Base-by-base conservation (phyloP, 768 basidiomycete species). In the Rhodotorula graminis region DNA sequence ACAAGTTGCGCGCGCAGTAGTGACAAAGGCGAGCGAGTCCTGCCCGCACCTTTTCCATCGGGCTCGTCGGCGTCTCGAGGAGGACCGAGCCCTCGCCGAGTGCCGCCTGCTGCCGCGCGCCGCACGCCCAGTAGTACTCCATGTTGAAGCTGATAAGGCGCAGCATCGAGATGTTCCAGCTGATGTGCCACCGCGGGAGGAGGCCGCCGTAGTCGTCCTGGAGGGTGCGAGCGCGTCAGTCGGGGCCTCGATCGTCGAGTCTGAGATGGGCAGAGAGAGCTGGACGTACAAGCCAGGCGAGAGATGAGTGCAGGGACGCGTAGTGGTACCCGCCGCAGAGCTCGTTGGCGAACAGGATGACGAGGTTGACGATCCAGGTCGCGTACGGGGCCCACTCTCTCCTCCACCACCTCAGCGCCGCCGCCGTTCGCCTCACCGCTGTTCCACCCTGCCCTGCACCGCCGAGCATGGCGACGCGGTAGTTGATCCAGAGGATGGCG, bases 151-250 rank as follows among this genome's bases (percentile, higher is more conserved):
- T 94, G 12, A 99, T 85, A 23, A 97, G 84, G 46, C 95, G 87
- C 55, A 98, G 84, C 90, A 94, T 94, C 5, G 93, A 93, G 76
- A 98, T 93, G 80, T 98, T 98, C 84, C 95, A 98, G 76, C 84
- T 86, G 77, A 98, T 84, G 76, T 97, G 87, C 96, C 96, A 99
- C 29, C 93, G 85, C 19, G 93, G 90, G 72, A 94, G 89, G 27
- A 91, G 82, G 12, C 96, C 96, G 23, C 64, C 59, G 29, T 78
- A 73, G 0, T 60, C 61, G 64, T 82, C 79, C 85, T 82, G 75
- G 57, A 50, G 57, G 42, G 21, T 21, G 33, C 56, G 11, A 33
- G 56, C 31, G 2, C 3, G 19, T 23, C 19, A 31, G 56, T 18
- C 1, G n/a, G 44, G 5, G 18, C n/a, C 37, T 37, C 37, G 37